phyloP scores from a whole-genome alignment of 805 yeast genomes.

The Myxozyma melibiosi region DNA sequence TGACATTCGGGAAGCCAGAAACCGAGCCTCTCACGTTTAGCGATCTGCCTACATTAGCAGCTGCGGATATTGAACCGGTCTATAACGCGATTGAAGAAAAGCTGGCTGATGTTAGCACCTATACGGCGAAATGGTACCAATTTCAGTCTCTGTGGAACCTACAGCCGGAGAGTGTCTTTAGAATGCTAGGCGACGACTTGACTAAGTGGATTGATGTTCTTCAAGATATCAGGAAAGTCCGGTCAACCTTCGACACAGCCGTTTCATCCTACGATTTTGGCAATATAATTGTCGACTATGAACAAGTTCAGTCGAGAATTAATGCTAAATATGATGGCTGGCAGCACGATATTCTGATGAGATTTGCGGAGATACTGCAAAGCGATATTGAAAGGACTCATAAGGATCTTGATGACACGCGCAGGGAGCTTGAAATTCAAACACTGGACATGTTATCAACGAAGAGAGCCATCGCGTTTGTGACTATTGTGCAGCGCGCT shows the following conservation, averaged over 20 bases:
- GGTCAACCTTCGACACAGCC: constrained; percentile 55
- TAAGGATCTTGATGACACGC: constrained; percentile 41
- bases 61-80: constrained; percentile 11
- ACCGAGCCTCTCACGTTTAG: not conserved
- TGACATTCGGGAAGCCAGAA: not conserved
- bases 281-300: constrained; percentile 49
- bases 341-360: constrained; percentile 51
- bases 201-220: constrained; percentile 54
- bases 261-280: constrained; percentile 50
- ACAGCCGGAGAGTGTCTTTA: constrained; percentile 47
- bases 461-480: constrained; percentile 44
- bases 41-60: constrained; percentile 11
- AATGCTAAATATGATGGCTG: constrained; percentile 60
- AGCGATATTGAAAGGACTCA: constrained; percentile 41
- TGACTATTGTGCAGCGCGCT: constrained; percentile 46
- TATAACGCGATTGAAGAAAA: constrained; percentile 43
- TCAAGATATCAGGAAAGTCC: constrained; percentile 48
- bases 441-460: constrained; percentile 46
- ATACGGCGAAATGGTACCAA: constrained; percentile 55
- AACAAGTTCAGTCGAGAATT: constrained; percentile 57
- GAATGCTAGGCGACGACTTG: constrained; percentile 44
- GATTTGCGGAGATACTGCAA: constrained; percentile 48
- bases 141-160: constrained; percentile 65
- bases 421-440: constrained; percentile 45
- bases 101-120: constrained; percentile 41